These are phyloP conservation scores for Xylaria intraflava DNA, from an alignment of 495 filamentous ascomycete species.

Conservation along the genomic window DNA sequence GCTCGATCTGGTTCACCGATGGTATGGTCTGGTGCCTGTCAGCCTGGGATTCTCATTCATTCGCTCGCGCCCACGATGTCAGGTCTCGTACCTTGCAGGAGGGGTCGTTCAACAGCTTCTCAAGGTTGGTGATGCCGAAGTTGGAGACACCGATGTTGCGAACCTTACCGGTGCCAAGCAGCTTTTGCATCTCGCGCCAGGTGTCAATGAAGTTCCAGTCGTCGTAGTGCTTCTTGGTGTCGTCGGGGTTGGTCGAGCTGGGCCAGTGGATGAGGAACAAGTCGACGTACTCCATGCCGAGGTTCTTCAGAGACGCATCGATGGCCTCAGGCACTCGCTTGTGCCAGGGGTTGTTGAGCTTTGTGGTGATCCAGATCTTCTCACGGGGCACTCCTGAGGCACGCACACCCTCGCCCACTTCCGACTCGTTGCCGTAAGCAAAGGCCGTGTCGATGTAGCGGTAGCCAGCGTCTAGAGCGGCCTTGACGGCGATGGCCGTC, in stretches of 20 bases:
- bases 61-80: slow-evolving; percentile 45
- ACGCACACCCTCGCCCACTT: slow-evolving; percentile 72
- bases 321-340: slow-evolving; percentile 60
- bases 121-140: slow-evolving; percentile 62
- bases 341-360: slow-evolving; percentile 81
- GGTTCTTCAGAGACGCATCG: slow-evolving; percentile 57
- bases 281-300: slow-evolving; percentile 73
- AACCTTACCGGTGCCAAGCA: slow-evolving; percentile 70
- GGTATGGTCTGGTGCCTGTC: slow-evolving; percentile 59
- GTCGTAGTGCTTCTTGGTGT: slow-evolving; percentile 34
- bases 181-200: slow-evolving; percentile 79
- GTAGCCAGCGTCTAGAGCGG: slow-evolving; percentile 66
- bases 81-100: slow-evolving; percentile 33
- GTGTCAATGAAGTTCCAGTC: slow-evolving; percentile 80
- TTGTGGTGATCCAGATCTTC: slow-evolving; percentile 83
- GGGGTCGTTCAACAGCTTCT: slow-evolving; percentile 57
- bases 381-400: slow-evolving; percentile 74
- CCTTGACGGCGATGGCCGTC: slow-evolving; percentile 57
- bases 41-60: slow-evolving; percentile 45
- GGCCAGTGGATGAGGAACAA: slow-evolving; percentile 88
- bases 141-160: slow-evolving; percentile 79
- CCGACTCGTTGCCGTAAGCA: slow-evolving; percentile 78
- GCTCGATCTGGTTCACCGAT: slow-evolving; percentile 85
- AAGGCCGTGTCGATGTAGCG: slow-evolving; percentile 59
- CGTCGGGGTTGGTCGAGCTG: slow-evolving; percentile 37